Percentiles rank a stretch among this genome's conserved stretches.
phyloP scores from a whole-genome alignment of 805 yeast genomes.

The Schwanniomyces yamadae region DNA sequence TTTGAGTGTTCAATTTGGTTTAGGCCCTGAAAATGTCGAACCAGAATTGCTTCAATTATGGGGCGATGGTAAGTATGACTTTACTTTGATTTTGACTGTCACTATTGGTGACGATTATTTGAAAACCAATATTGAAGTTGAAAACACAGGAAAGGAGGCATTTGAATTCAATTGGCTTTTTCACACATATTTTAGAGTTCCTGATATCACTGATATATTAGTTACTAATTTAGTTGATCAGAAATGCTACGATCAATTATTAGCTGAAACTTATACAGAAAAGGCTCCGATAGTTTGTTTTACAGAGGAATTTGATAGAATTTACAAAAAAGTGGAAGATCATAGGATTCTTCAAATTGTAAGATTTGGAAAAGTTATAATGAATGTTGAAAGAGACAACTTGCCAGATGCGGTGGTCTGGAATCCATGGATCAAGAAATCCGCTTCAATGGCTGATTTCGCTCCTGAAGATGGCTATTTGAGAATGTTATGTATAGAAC shows the following conservation, averaged over 20 bases:
- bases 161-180: constrained; percentile 92
- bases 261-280: constrained; percentile 60
- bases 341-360: constrained; percentile 64
- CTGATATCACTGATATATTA: constrained; percentile 73
- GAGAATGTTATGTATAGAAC: constrained; percentile 92
- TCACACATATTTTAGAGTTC: constrained; percentile 81
- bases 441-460: constrained; percentile 85
- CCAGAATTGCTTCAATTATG: constrained; percentile 58
- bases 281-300: constrained; percentile 73
- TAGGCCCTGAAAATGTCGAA: constrained; percentile 81
- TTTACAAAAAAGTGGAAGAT: constrained; percentile 63
- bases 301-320: constrained; percentile 79
- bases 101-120: constrained; percentile 57
- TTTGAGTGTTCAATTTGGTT: constrained; percentile 78
- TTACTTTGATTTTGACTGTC: constrained; percentile 72
- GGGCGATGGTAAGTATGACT: constrained; percentile 56
- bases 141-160: constrained; percentile 60
- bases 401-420: constrained; percentile 81
- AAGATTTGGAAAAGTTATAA: constrained; percentile 66
- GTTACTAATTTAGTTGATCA: constrained; percentile 79
- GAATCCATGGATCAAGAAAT: constrained; percentile 93
- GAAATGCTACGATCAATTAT: constrained; percentile 71
- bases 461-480: constrained; percentile 80
- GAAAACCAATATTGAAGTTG: constrained; percentile 71
- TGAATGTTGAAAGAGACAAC: constrained; percentile 63